Evolutionary conservation across 345 rosid genomes (phyloP), one percentile per base, ranked within the genome.

Genomic region (Toxicodendron radicans): DNA sequence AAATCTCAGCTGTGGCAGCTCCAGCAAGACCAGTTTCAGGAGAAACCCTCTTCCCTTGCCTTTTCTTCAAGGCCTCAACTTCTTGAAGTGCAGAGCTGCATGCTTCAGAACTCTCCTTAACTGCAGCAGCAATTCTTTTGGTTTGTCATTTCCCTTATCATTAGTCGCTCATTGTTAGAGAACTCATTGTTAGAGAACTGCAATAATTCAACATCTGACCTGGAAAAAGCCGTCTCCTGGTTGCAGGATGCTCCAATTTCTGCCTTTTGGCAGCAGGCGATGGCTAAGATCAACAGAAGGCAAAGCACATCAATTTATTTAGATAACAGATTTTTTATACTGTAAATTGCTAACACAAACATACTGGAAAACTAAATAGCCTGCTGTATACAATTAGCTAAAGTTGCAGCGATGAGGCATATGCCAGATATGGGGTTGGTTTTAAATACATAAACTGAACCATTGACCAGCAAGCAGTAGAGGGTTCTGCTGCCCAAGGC

Each of bases 91-190:
- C 58, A 16, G 53, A 48, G 67, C 79, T 83, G 66, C 46, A 62
- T 9, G 30, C 45, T 73, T 79, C 81, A 72, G 74, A 77, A 73
- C 73, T 76, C n/a, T 53, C 80, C 71, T 71, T 70, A 59, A 30
- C 87, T 84, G 77, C 72, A 67, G 56, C 73, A 71, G 76, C 56
- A 70, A 72, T 5, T 38, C 79, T 58, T 66, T 35, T 66, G 57
- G 32, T 46, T 32, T 46, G 32, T 67, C 60, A 67, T 49, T 75
- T 21, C 11, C 24, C 35, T 16, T 16, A 23, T 65, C 54, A 12
- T 38, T 20, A 20, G 14, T 23, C 46, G 49, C 38, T 59, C 66
- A 59, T 58, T 52, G 35, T 66, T 46, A 38, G 57, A 21, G 11
- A 49, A 54, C 35, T 54, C 66, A 59, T 58, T 52, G 35, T 66